phyloP scores from a whole-genome alignment of 2,329 filamentous ascomycete genomes.

The Diaporthe sp. region DNA sequence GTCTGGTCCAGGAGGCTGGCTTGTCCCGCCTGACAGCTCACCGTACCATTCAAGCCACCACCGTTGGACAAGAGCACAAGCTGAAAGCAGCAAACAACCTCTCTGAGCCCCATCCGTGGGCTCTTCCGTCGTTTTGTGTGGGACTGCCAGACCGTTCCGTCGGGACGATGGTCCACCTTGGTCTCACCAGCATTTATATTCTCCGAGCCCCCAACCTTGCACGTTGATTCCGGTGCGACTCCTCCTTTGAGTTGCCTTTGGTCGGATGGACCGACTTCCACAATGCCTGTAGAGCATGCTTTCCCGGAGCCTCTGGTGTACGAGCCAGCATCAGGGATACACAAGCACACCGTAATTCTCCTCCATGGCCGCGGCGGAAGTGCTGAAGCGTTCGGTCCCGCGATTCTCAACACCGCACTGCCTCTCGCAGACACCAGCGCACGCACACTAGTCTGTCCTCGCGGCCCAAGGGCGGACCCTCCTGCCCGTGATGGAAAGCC shows the following conservation, averaged over 20 bases:
- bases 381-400: conserved; percentile 55
- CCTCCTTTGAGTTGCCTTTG: not conserved
- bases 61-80: not conserved
- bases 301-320: conserved; percentile 44
- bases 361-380: conserved; percentile 65
- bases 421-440: not conserved
- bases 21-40: conserved; percentile 2
- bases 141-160: not conserved
- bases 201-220: not conserved
- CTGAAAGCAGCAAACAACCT: not conserved
- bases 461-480: too few species aligned
- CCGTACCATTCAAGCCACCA: too few species aligned
- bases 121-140: not conserved
- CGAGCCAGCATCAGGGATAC: conserved; percentile 44
- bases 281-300: conserved; percentile 28
- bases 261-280: not conserved
- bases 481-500: not conserved
- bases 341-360: conserved; percentile 62
- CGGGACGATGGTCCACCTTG: not conserved
- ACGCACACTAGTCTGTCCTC: too few species aligned
- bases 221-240: not conserved
- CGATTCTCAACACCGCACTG: conserved; percentile 53
- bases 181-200: not conserved
- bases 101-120: not conserved
- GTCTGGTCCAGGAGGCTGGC: not conserved